These are phyloP conservation scores for Chrysoporthe deuterocubensis DNA, from an alignment of 2,329 filamentous ascomycete species.

Conservation along the genomic window DNA sequence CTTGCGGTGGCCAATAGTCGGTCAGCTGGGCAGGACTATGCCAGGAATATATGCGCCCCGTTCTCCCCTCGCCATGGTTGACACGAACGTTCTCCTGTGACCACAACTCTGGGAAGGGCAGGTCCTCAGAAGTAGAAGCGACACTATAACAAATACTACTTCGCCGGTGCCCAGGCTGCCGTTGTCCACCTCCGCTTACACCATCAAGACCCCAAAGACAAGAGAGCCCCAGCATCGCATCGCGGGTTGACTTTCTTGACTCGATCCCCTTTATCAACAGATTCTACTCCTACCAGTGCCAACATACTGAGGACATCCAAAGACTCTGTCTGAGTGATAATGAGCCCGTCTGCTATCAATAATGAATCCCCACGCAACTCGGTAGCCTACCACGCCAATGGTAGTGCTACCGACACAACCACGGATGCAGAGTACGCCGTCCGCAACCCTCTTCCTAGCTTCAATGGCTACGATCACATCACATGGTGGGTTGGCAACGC, in stretches of 20 bases:
- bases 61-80: too few relatives aligned
- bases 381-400: slow-evolving; percentile 39
- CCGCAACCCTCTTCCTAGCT: slow-evolving; percentile 56
- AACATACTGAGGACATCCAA: slow-evolving; percentile 10
- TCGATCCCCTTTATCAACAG: neutral
- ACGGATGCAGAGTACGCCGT: slow-evolving; percentile 59
- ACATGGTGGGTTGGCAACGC: slow-evolving; percentile 98
- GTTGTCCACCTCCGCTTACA: neutral
- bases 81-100: neutral
- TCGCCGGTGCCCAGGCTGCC: neutral
- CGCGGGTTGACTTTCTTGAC: too few relatives aligned
- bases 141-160: neutral
- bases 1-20: slow-evolving; percentile 17
- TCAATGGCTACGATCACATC: slow-evolving; percentile 88
- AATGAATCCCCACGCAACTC: slow-evolving; percentile 53
- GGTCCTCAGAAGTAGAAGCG: neutral
- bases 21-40: slow-evolving; percentile 8
- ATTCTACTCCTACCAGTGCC: neutral
- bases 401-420: slow-evolving; percentile 37
- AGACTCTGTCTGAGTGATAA: slow-evolving; percentile 41
- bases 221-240: neutral
- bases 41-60: neutral
- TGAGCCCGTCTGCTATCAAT: slow-evolving; percentile 62
- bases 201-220: neutral
- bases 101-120: neutral